phyloP scores from a whole-genome alignment of 306 rosid genomes.

The Myrica gale region DNA sequence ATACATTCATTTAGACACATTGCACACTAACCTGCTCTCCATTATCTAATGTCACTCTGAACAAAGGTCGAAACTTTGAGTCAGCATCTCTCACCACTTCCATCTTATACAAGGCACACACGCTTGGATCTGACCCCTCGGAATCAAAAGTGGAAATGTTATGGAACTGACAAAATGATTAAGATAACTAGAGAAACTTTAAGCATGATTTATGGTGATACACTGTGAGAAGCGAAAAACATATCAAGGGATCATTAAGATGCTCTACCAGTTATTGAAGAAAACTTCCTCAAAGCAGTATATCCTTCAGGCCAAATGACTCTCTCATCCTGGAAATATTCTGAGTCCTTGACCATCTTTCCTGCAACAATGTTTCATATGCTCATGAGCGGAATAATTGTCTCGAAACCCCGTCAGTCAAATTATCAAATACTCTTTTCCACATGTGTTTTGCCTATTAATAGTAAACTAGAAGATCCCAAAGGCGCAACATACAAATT shows the following conservation, averaged over 20 bases:
- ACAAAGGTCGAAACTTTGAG: slow-evolving; percentile 69
- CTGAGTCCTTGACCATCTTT: slow-evolving; percentile 68
- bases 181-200: slow-evolving; percentile 19
- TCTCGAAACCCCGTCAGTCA: slow-evolving; percentile 20
- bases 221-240: slow-evolving; percentile 12
- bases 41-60: slow-evolving; percentile 72
- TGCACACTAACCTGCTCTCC: slow-evolving; percentile 83
- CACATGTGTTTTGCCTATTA: background rate
- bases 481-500: background rate
- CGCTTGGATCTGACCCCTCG: slow-evolving; percentile 55
- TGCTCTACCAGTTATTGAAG: slow-evolving; percentile 69
- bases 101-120: slow-evolving; percentile 64
- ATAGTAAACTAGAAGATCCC: slow-evolving; percentile 5
- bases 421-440: slow-evolving; percentile 21
- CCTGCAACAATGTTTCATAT: slow-evolving; percentile 49
- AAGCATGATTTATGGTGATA: background rate
- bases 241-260: slow-evolving; percentile 1
- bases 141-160: slow-evolving; percentile 10
- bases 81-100: slow-evolving; percentile 92
- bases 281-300: slow-evolving; percentile 78
- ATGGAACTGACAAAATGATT: slow-evolving; percentile 9
- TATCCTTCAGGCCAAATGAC: slow-evolving; percentile 93
- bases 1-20: slow-evolving; percentile 11
- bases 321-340: slow-evolving; percentile 58
- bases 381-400: slow-evolving; percentile 19